These are phyloP conservation scores for Coemansia sp. DNA, from an alignment of 192 early-diverging fungal species.

Conservation along the genomic window DNA sequence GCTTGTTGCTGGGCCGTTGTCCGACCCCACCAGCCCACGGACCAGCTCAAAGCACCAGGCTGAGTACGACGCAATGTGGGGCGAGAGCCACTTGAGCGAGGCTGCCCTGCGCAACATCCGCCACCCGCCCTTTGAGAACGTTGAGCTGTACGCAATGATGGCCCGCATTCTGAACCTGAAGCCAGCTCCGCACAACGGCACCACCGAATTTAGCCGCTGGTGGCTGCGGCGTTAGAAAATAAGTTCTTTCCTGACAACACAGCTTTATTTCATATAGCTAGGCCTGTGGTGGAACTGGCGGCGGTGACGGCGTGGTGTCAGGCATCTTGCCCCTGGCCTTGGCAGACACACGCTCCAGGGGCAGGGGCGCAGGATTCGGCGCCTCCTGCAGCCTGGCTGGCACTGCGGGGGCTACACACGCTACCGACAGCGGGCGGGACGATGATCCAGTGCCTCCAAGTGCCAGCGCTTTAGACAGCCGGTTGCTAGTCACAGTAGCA, in stretches of 20 bases:
- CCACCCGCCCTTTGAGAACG: slow-evolving; percentile 62
- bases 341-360: slow-evolving; percentile 12
- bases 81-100: slow-evolving; percentile 15
- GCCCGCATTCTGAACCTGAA: slow-evolving; percentile 54
- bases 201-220: slow-evolving; percentile 38
- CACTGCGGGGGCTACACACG: background rate
- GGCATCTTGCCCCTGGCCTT: slow-evolving; percentile 37
- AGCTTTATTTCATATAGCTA: background rate
- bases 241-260: background rate
- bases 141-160: slow-evolving; percentile 71
- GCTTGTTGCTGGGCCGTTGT: background rate
- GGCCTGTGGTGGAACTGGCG: background rate
- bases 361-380: background rate
- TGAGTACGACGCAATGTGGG: slow-evolving; percentile 38
- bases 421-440: no score
- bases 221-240: slow-evolving; percentile 17
- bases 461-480: background rate
- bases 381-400: background rate
- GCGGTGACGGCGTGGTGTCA: background rate
- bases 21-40: background rate
- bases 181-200: slow-evolving; percentile 74
- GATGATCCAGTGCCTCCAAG: background rate
- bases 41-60: slow-evolving; percentile 11
- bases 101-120: slow-evolving; percentile 21
- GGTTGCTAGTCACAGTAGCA: background rate